Evolutionary conservation across 2,329 filamentous ascomycete genomes (phyloP), one percentile per base, ranked within the genome.

Genomic region (Pseudocercospora fijiensis): DNA sequence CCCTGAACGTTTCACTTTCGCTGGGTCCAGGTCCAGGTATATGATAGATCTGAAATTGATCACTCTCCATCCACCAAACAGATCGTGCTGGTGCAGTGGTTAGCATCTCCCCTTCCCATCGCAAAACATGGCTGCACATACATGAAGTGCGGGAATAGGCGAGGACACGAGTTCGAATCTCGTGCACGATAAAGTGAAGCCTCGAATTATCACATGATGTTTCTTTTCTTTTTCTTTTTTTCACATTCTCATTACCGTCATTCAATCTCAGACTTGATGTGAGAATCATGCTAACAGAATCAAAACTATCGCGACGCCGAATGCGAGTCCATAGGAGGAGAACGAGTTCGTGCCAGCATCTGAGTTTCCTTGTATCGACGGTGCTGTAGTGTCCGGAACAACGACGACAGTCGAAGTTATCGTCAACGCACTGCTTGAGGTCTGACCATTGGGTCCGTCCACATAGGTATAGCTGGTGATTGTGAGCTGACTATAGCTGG

Each of bases 121-220:
- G 49, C 49, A 53, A 28, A 3, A 16, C 49, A 53, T 53, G 49
- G 49, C 26, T 53, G 49, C 26, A 53, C 49, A 53, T 53, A 53
- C 49, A 53, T 53, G 24, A 16, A 28, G 49, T 53, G 49, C 49
- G 49, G 49, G 49, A 53, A 30, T 5, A 30, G 49, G 49, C 11
- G 49, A 28, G 26, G 49, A 53, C 49, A 27, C 49, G 49, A 28
- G 49, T 53, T 53, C 49, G 49, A 53, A 53, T 53, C 49, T 28
- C 49, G 49, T 24, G 16, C 20, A 26, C 16, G 8, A 22, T 22
- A 51, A 7, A 33, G 11, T 7, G 4, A 41, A 7, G 16, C 10
- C n/a, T 11, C n/a, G 13, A 5, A 41, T n/a, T 4, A n/a, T 41
- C 4, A 4, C 9, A 8, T 9, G 10, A 3, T 53, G 22, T 11